Percentiles rank a stretch among this genome's conserved stretches.
Evolutionary conservation across 78 protist species (phyloP).

Genomic region (Dictyostelium firmibasis): DNA sequence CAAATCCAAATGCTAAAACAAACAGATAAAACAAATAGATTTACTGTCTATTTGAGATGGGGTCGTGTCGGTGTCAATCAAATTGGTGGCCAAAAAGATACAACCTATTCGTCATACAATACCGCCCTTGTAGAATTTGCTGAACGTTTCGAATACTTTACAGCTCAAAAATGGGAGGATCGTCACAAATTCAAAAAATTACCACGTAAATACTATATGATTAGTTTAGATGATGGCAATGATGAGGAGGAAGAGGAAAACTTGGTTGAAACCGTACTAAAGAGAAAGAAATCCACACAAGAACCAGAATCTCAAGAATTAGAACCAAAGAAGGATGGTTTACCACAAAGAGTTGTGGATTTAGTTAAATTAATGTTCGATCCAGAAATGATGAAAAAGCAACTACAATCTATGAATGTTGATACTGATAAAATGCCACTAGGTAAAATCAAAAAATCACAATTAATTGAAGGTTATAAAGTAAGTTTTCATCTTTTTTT

Average conservation of each 20-base stretch:
- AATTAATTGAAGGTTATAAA: conserved; percentile 83
- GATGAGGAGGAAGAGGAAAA: conserved; percentile 75
- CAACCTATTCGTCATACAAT: background rate
- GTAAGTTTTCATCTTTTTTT: background rate
- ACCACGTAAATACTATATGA: conserved; percentile 68
- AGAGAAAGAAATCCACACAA: background rate
- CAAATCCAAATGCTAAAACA: conserved; percentile 60
- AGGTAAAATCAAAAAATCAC: conserved; percentile 88
- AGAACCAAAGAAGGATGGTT: background rate
- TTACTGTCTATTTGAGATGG: conserved; percentile 25
- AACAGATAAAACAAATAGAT: background rate
- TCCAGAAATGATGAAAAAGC: conserved; percentile 80
- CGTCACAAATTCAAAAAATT: conserved; percentile 49
- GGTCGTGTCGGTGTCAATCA: conserved; percentile 65
- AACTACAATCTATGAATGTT: conserved; percentile 75
- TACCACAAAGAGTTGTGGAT: conserved; percentile 48
- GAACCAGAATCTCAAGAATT: background rate
- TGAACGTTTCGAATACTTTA: conserved; percentile 34
- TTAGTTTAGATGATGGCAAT: conserved; percentile 75
- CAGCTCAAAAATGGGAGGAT: conserved; percentile 56
- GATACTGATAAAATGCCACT: conserved; percentile 89
- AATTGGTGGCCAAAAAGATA: conserved; percentile 47
- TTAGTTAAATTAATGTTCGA: conserved; percentile 83
- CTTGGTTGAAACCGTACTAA: background rate
- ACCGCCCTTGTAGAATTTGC: conserved; percentile 31